Percentiles rank a stretch among this genome's conserved stretches.
These are phyloP conservation scores for Hypoxylon sp. DNA, from an alignment of 2,329 filamentous ascomycete genomes.

Conservation along the genomic window DNA sequence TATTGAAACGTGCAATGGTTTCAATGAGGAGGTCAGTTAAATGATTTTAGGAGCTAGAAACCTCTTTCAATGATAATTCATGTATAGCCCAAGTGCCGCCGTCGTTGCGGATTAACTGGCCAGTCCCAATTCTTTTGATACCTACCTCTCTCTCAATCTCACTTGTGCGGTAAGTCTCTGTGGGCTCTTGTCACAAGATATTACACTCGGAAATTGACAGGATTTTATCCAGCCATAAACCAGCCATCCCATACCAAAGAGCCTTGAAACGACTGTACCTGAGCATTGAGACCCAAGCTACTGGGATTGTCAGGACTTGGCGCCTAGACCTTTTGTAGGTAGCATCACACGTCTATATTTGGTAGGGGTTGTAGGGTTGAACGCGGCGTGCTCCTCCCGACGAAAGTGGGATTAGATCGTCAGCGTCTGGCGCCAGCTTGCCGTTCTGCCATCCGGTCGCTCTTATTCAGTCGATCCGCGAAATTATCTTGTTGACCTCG, in stretches of 20 bases:
- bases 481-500: background rate
- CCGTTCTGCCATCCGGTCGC: background rate
- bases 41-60: background rate
- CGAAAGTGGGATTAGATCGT: conserved; percentile 15
- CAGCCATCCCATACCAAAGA: background rate
- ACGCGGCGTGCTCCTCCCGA: conserved; percentile 5
- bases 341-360: conserved; percentile 7
- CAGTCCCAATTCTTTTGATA: conserved; percentile 19
- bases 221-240: background rate
- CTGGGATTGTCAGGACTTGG: conserved; percentile 24
- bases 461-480: background rate
- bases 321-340: conserved; percentile 19
- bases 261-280: background rate
- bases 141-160: too few species aligned
- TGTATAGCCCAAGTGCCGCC: too few species aligned
- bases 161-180: too few species aligned
- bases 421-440: conserved; percentile 7
- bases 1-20: conserved; percentile 1
- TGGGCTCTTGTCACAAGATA: too few species aligned
- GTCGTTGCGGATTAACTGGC: conserved; percentile 46
- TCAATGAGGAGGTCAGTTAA: background rate
- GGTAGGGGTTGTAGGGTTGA: conserved; percentile 6
- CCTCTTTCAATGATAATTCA: conserved; percentile 1
- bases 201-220: background rate
- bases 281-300: conserved; percentile 7